Evolutionary conservation across 2,329 filamentous ascomycete genomes (phyloP).

Genomic region (Cladosporium sp.): DNA sequence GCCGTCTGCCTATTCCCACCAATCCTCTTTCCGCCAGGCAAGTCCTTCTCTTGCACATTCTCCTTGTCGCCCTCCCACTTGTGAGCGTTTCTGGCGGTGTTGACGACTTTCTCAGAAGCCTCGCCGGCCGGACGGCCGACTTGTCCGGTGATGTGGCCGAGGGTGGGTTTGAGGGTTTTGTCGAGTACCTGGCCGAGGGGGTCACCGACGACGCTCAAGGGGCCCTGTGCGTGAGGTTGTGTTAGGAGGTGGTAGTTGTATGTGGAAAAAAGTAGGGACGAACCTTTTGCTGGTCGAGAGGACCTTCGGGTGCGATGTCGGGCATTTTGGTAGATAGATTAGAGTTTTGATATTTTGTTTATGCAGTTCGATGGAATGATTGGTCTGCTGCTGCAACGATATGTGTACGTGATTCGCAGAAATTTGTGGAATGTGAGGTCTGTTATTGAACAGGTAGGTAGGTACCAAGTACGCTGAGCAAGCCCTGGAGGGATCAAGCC

Average conservation of each 20-base stretch:
- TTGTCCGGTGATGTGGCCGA: slow-evolving; percentile 28
- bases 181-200: slow-evolving; percentile 31
- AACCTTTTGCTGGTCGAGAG: slow-evolving; percentile 24
- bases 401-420: too few relatives aligned
- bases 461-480: too few relatives aligned
- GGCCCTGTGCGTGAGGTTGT: slow-evolving; percentile 20
- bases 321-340: slow-evolving; percentile 17
- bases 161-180: slow-evolving; percentile 25
- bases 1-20: slow-evolving; percentile 34
- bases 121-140: slow-evolving; percentile 29
- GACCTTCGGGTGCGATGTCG: slow-evolving; percentile 24
- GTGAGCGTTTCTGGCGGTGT: slow-evolving; percentile 22
- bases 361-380: too few relatives aligned
- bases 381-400: too few relatives aligned
- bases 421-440: too few relatives aligned
- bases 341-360: too few relatives aligned
- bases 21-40: slow-evolving; percentile 28
- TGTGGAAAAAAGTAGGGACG: neutral
- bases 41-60: slow-evolving; percentile 21
- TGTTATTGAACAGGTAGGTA: too few relatives aligned
- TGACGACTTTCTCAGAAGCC: slow-evolving; percentile 23
- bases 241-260: neutral
- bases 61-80: slow-evolving; percentile 22
- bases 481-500: too few relatives aligned
- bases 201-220: slow-evolving; percentile 31